Base-by-base conservation (phyloP, 116 monocot genomes). In the Trichopus zeylanicus region DNA sequence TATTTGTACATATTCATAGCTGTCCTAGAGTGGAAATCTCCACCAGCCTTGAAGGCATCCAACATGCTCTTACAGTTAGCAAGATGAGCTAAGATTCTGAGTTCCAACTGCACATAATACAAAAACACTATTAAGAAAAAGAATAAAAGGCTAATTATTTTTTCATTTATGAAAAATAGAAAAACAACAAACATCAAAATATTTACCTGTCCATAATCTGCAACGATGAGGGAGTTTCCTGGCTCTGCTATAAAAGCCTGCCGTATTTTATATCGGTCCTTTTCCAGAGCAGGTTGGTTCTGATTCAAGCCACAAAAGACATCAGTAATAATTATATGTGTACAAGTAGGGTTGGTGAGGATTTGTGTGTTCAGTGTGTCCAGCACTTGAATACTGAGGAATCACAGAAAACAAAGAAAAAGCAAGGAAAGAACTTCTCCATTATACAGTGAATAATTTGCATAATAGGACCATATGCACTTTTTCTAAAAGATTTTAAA, bases 261-360 rank as follows among this genome's bases (percentile, higher is more conserved):
- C 29, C 95, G 81, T 37, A 97, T 97, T 80, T 87, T 97, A 65
- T 97, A 97, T 0, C 95, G 75, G 47, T 97, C 95, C 69, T 97
- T 97, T 67, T 97, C 95, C 7, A 97, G 55, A 38, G 95, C 91
- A 70, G 91, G 95, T 84, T 91, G 95, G 67, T 97, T 97, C 91
- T 89, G 68, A 30, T 63, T 38, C 24, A 61, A 37, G 58, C 34
- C 28, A 69, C 35, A 61, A 4, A 62, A 48, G 57, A 16, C 0
- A 18, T 32, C 24, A 34, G 47, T 3, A 30, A 29, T 21, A 28
- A 29, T 53, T 46, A 9, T 33, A 8, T 33, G 6, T 8, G 8
- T 33, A 8, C 32, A 33, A 33, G n/a, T n/a, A n/a, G n/a, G n/a
- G n/a, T n/a, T n/a, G n/a, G n/a, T n/a, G n/a, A n/a, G n/a, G n/a